Conservation (phyloP, 768 basidiomycete genomes). For the Rhodotorula taiwanensis region DNA sequence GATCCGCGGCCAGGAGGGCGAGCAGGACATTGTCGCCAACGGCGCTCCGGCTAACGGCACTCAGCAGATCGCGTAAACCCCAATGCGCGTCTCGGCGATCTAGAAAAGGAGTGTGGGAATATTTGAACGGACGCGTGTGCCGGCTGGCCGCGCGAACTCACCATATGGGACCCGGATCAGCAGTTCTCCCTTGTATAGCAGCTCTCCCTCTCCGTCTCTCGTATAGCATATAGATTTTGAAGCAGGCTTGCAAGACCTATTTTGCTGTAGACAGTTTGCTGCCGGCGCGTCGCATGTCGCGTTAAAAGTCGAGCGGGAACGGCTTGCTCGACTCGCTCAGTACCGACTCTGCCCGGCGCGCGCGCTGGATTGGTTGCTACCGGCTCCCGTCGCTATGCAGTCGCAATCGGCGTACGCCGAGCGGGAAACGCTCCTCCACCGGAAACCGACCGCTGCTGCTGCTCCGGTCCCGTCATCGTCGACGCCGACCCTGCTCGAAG, state of each 20-base stretch:
- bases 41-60: not conserved
- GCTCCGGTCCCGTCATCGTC: not conserved
- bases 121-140: too few species aligned
- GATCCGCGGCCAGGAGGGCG: constrained; percentile 40
- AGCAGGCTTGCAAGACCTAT: too few species aligned
- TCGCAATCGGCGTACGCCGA: not conserved
- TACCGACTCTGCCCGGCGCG: not conserved
- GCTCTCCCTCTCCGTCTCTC: too few species aligned
- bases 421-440: not conserved
- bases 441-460: not conserved
- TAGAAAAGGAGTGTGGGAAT: too few species aligned
- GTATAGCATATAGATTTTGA: too few species aligned
- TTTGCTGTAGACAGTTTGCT: too few species aligned
- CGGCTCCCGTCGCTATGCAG: not conserved
- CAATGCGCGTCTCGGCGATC: accelerated
- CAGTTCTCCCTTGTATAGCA: too few species aligned
- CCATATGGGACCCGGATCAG: too few species aligned
- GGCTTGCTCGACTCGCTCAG: too few species aligned
- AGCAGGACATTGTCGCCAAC: constrained; percentile 6
- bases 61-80: not conserved
- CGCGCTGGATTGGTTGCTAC: constrained; percentile 1
- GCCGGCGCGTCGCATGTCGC: too few species aligned
- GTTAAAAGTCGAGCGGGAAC: too few species aligned
- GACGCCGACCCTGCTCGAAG: not conserved
- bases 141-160: too few species aligned